Base-by-base conservation (phyloP, 805 yeast genomes). In the Starmerella sp. region DNA sequence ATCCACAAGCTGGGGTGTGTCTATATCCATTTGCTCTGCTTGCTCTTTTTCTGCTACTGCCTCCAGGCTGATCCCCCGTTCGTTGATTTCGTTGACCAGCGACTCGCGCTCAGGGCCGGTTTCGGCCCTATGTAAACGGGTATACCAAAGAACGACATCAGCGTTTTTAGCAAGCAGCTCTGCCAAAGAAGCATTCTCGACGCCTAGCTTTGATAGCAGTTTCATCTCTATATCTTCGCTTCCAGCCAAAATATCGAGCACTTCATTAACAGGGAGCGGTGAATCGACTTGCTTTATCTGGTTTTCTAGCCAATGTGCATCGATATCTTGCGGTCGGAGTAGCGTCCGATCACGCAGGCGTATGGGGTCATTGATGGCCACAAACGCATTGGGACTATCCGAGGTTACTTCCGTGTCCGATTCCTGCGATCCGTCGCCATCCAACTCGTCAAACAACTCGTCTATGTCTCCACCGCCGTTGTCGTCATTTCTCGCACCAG, bases 1-100 rank as follows among this genome's bases (percentile, higher is more conserved):
- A 63, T 86, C 86, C n/a, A 87, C 74, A 43, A 77, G 67, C 46
- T 71, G 69, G 1, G 93, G 75, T 11, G 52, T 41, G 50, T 59
- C 67, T 56, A 58, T 69, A 59, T 65, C 66, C 67, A 59, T 42
- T 22, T 44, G 37, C 22, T 48, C 41, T 2, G 11, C 30, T 14
- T 7, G 14, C 13, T 53, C 42, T 28, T 13, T 28, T 30, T 37
- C 32, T 1, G 47, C 42, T 3, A 49, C 8, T 1, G 49, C 45
- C 32, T 42, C 49, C 30, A 53, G 30, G 31, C 46, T 31, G 9
- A 56, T 53, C 31, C 58, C 54, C 45, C 58, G 51, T 47, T 28
- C 56, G 32, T 49, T 61, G 13, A 50, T 63, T 36, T 60, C 55
- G 8, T 67, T 67, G 3, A 74, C 46, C 4, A 83, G 54, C 0